Percentiles rank a stretch among this genome's conserved stretches.
phyloP scores from a whole-genome alignment of 768 basidiomycete genomes.

The Russula virescens region DNA sequence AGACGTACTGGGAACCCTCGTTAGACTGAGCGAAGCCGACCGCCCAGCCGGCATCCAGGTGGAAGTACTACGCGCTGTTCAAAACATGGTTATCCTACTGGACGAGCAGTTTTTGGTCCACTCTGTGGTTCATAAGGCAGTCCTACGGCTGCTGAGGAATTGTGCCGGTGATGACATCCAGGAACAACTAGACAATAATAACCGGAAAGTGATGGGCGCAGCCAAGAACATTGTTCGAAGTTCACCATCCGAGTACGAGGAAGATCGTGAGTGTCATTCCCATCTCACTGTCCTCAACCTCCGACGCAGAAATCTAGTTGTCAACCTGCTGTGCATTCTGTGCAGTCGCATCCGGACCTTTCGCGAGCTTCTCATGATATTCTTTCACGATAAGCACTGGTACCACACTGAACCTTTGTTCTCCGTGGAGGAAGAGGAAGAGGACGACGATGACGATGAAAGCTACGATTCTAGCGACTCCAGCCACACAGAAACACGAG shows the following conservation, averaged over 20 bases:
- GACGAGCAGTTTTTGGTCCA: slow-evolving; percentile 94
- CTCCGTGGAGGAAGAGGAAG: slow-evolving; percentile 64
- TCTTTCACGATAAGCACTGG: slow-evolving; percentile 94
- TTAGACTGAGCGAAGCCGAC: slow-evolving; percentile 79
- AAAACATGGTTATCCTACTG: slow-evolving; percentile 85
- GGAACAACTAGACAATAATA: slow-evolving; percentile 76
- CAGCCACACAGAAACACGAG: slow-evolving; percentile 23
- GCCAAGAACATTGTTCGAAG: slow-evolving; percentile 62
- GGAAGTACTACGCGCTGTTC: slow-evolving; percentile 79
- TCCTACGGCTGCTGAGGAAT: slow-evolving; percentile 74
- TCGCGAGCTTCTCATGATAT: slow-evolving; percentile 90
- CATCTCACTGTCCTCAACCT: neutral
- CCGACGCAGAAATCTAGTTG: slow-evolving; percentile 47
- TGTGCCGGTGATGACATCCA: slow-evolving; percentile 92
- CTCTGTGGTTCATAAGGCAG: slow-evolving; percentile 82
- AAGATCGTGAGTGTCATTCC: slow-evolving; percentile 62
- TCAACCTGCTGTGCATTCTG: slow-evolving; percentile 85
- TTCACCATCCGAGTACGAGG: slow-evolving; percentile 83
- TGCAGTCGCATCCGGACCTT: slow-evolving; percentile 89
- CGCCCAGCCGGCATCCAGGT: slow-evolving; percentile 87
- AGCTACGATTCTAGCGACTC: slow-evolving; percentile 33
- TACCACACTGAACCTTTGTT: slow-evolving; percentile 71
- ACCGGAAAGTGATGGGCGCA: slow-evolving; percentile 68
- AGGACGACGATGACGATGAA: slow-evolving; percentile 34
- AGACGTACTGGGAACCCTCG: slow-evolving; percentile 84